A percentile compares a stretch with the other conserved stretches of the same genome.
Conservation (phyloP, 345 rosid genomes). For the Rhizophora mangle region DNA sequence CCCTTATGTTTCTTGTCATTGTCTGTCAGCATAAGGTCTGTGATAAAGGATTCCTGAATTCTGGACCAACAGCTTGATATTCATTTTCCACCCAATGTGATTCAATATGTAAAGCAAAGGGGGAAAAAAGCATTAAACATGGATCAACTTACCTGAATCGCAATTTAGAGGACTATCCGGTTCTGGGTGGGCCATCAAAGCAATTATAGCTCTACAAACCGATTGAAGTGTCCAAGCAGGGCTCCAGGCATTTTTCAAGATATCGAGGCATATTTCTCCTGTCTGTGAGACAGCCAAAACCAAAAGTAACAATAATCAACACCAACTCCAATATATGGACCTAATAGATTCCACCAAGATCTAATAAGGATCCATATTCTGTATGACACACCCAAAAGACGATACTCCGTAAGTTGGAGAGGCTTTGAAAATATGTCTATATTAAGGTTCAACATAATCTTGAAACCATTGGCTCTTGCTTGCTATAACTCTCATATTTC, state of each 20-base stretch:
- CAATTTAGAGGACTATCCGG: constrained; percentile 96
- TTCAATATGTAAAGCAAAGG: background rate
- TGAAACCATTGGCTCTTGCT: too few species aligned
- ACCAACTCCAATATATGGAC: background rate
- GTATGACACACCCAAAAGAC: too few species aligned
- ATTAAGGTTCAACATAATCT: too few species aligned
- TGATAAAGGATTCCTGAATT: background rate
- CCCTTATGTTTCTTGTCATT: background rate
- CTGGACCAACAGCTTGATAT: background rate
- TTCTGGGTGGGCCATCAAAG: constrained; percentile 98
- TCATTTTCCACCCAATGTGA: background rate
- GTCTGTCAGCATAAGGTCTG: background rate
- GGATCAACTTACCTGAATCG: constrained; percentile 65
- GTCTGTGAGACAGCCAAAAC: constrained; percentile 47
- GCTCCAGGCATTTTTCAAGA: constrained; percentile 99
- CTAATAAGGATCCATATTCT: too few species aligned
- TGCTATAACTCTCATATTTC: too few species aligned
- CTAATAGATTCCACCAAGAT: background rate
- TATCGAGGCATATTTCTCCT: constrained; percentile 94
- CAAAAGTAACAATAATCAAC: background rate
- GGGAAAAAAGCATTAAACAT: background rate
- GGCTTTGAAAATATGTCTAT: too few species aligned
- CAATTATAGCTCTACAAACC: constrained; percentile 95
- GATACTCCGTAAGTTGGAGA: too few species aligned
- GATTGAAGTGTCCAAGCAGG: constrained; percentile 99